Conservation (phyloP, 805 yeast genomes). For the Saccharomycopsis sp. region DNA sequence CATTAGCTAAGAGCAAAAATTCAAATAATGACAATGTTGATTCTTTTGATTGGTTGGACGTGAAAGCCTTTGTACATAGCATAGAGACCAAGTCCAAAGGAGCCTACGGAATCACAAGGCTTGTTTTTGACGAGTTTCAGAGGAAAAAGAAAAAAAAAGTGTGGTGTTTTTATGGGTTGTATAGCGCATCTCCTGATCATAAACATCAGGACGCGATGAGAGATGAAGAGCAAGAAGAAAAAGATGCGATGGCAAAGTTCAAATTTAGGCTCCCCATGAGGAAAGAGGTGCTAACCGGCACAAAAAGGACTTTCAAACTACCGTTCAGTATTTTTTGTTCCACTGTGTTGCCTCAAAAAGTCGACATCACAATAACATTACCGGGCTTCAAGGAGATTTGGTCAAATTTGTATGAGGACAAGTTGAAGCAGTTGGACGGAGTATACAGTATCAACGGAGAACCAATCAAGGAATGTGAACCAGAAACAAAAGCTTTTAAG, state of each 20-base stretch:
- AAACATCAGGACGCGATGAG: not conserved
- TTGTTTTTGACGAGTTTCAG: not conserved
- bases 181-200: not conserved
- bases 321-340: constrained; percentile 10
- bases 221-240: not conserved
- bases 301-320: too few relatives aligned
- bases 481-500: too few relatives aligned
- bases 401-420: not conserved
- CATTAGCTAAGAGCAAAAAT: too few relatives aligned
- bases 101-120: too few relatives aligned
- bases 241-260: not conserved
- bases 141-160: constrained; percentile 2
- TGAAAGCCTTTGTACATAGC: too few relatives aligned
- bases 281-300: too few relatives aligned
- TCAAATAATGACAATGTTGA: too few relatives aligned
- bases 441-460: not conserved
- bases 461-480: too few relatives aligned
- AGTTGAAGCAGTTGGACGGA: not conserved
- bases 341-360: not conserved
- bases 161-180: constrained; percentile 6
- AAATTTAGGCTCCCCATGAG: not conserved
- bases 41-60: too few relatives aligned
- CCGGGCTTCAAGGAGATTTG: not conserved
- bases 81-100: too few relatives aligned
- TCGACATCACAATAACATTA: not conserved